Evolutionary conservation across 176 grass and related monocot species (phyloP).

Genomic region (Elaeis guineensis): DNA sequence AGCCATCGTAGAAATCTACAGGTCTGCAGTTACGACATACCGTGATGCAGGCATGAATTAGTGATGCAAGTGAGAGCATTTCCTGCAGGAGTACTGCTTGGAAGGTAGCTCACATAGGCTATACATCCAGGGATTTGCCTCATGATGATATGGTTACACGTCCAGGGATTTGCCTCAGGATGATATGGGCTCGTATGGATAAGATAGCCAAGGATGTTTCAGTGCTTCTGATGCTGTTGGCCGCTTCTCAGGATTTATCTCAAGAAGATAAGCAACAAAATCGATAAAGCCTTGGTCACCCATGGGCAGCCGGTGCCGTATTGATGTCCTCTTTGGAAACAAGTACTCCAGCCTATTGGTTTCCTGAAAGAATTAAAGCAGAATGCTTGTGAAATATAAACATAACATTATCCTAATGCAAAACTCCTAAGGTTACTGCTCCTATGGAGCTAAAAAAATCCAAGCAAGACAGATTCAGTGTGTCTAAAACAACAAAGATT

Average conservation of each 20-base stretch:
- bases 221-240: slow-evolving; percentile 19
- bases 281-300: slow-evolving; percentile 16
- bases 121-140: too few species aligned
- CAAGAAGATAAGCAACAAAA: slow-evolving; percentile 14
- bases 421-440: too few species aligned
- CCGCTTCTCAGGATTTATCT: slow-evolving; percentile 20
- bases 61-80: too few species aligned
- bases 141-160: slow-evolving; percentile 1
- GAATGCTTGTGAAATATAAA: too few species aligned
- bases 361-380: slow-evolving; percentile 1
- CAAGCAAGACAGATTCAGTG: neutral
- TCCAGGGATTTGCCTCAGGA: neutral
- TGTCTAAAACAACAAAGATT: too few species aligned
- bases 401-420: too few species aligned
- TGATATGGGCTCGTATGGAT: slow-evolving; percentile 23
- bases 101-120: too few species aligned
- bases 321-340: slow-evolving; percentile 19
- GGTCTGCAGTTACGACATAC: too few species aligned
- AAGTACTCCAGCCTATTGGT: slow-evolving; percentile 19
- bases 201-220: slow-evolving; percentile 20
- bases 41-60: too few species aligned
- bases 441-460: neutral
- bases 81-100: too few species aligned
- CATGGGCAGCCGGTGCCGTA: slow-evolving; percentile 15
- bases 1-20: too few species aligned